Base-by-base conservation (phyloP, 306 rosid species). In the Parietaria judaica region DNA sequence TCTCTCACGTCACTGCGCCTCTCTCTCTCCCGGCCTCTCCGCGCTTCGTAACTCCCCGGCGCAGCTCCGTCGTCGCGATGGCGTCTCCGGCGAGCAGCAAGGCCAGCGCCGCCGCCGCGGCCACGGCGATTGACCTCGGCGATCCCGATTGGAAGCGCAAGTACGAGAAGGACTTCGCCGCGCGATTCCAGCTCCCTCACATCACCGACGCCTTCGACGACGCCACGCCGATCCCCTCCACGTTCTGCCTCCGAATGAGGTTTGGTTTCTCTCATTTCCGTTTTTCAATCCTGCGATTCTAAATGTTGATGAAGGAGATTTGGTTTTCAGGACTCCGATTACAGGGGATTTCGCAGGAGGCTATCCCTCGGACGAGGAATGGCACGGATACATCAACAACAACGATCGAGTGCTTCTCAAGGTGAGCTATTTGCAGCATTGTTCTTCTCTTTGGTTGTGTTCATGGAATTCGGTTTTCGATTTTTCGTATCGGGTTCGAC, bases 201-300 rank as follows among this genome's bases (percentile, higher is more conserved):
- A 66, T 92, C 60, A 82, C 94, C 15, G 95, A 92, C 11, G 53
- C 80, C 34, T 84, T 88, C 68, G 74, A 60, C 0, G 86, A 88
- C 67, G 78, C 79, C 50, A 48, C 69, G 68, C 65, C 96, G 14
- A 84, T 92, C 60, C 99, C 90, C n/a, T 92, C 99, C 43, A 92
- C 99, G 23, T 92, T 92, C 66, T 92, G 96, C 64, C 96, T 92
- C 79, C 84, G 44, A 70, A 92, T 92, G 99, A 92, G 96, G 98
- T 91, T 66, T 14, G 31, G 31, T 23, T 23, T 23, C 31, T 23
- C 31, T 14, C 9, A 17, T 6, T 44, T 12, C 68, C 46, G 9
- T 1, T 58, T 15, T 69, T 58, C 14, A 56, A 23, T 56, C 14
- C 46, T 37, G 5, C 5, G 39, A 3, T 14, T 56, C 10, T 56